Conservation (phyloP, 139 green algal species). For the Coccomyxa sp. region DNA sequence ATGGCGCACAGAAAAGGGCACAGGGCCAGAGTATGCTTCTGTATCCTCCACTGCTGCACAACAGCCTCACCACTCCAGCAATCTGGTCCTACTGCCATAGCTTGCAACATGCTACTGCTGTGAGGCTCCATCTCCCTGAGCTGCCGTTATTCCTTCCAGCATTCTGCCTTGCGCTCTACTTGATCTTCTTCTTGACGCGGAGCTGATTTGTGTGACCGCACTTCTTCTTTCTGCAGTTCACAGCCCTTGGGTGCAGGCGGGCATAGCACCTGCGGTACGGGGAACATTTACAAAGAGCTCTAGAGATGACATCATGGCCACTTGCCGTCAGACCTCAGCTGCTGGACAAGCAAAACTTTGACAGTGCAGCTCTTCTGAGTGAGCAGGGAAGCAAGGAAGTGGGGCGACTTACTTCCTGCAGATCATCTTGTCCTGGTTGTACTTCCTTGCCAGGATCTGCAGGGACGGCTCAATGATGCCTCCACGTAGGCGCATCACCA, state of each 20-base stretch:
- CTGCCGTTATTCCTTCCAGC: too few relatives aligned
- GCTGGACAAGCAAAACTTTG: too few relatives aligned
- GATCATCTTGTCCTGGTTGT: slow-evolving; percentile 99
- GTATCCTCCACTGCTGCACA: too few relatives aligned
- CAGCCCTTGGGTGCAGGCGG: slow-evolving; percentile 93
- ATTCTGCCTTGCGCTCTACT: slow-evolving; percentile 48
- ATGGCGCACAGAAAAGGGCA: too few relatives aligned
- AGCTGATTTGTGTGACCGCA: slow-evolving; percentile 86
- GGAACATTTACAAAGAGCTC: background rate
- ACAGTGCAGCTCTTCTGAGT: too few relatives aligned
- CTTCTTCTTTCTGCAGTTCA: slow-evolving; percentile 97
- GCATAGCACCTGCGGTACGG: slow-evolving; percentile 87
- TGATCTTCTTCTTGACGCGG: slow-evolving; percentile 91
- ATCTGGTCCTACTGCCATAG: too few relatives aligned
- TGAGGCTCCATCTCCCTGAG: too few relatives aligned
- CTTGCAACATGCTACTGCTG: too few relatives aligned
- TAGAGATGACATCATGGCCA: slow-evolving; percentile 9
- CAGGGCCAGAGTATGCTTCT: too few relatives aligned
- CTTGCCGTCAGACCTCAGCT: too few relatives aligned
- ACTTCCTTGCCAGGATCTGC: slow-evolving; percentile 95
- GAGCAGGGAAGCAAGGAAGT: too few relatives aligned
- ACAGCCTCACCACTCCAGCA: too few relatives aligned
- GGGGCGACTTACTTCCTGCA: slow-evolving; percentile 97
- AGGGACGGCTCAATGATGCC: slow-evolving; percentile 99
- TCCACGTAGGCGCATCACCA: slow-evolving; percentile 95